Percentiles rank a stretch among this genome's conserved stretches.
phyloP scores from a whole-genome alignment of 805 yeast genomes.

The Starmerella lactis-condensi region DNA sequence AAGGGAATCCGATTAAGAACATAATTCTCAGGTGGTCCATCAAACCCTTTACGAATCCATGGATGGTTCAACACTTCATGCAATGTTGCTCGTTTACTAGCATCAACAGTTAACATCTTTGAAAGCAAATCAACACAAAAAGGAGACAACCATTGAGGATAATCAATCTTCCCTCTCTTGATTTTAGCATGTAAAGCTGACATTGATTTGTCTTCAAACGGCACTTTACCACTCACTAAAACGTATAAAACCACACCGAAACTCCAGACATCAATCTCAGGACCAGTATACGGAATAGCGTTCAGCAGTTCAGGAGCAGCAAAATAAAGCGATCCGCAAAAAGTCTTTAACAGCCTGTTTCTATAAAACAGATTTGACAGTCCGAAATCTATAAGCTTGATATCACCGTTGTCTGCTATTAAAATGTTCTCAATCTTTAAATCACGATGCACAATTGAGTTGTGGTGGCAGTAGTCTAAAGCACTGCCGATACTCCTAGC shows the following conservation, averaged over 20 bases:
- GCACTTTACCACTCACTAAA: constrained; percentile 91
- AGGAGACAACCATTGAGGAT: constrained; percentile 61
- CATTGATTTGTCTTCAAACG: constrained; percentile 90
- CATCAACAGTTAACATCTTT: constrained; percentile 84
- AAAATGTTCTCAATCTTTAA: constrained; percentile 89
- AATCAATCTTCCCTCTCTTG: constrained; percentile 78
- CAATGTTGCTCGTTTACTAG: constrained; percentile 57
- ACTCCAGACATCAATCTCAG: constrained; percentile 97
- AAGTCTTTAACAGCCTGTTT: constrained; percentile 60
- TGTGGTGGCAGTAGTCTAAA: constrained; percentile 77
- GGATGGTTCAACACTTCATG: constrained; percentile 72
- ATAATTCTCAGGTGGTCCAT: constrained; percentile 47
- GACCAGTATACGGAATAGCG: constrained; percentile 86
- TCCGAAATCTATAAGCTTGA: constrained; percentile 92
- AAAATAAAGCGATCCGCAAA: constrained; percentile 91
- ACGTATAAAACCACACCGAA: constrained; percentile 93
- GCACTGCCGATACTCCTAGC: constrained; percentile 92
- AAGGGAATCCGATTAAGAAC: constrained; percentile 68
- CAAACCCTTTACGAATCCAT: constrained; percentile 87
- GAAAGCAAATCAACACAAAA: constrained; percentile 67
- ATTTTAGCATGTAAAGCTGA: constrained; percentile 84
- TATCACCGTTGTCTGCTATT: constrained; percentile 84
- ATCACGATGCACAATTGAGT: constrained; percentile 92
- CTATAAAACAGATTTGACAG: constrained; percentile 69
- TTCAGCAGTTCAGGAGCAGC: constrained; percentile 94